Base-by-base conservation (phyloP, 2,329 filamentous ascomycete genomes). In the Fusarium irregulare region DNA sequence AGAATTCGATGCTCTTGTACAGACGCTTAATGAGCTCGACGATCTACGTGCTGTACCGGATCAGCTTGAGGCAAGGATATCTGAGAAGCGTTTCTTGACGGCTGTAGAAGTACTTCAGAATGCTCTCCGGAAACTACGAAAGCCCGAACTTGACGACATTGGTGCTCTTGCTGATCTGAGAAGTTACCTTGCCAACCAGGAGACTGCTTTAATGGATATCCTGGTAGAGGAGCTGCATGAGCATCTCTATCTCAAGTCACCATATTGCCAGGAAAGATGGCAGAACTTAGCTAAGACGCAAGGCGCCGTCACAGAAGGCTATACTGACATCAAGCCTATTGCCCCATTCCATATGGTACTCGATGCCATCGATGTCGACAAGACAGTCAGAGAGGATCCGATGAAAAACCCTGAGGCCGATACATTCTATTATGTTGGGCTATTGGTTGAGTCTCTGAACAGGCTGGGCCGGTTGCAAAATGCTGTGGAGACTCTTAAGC, bases 171-270 rank as follows among this genome's bases (percentile, higher is more conserved):
- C 88, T 60, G 96, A 99, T 73, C 82, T 99, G 71, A 89, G 93
- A 60, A 90, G 90, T 74, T 98, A 98, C 76, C 89, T 99, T 61
- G 90, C 90, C 63, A 98, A 97, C 76, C 97, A 99, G 78, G 96
- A 99, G 81, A 92, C 91, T 28, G 89, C 93, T 0, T 83, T 99
- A 68, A 95, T 95, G 76, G 96, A 99, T 76, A 98, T 98, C 56
- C 80, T 99, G 59, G 90, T 98, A n/a, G 96, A 99, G 78, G 96
- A 99, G 80, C 85, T 99, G 34, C 96, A 99, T 78, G 96, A 97
- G 78, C 96, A 99, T 80, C 86, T 99, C 6, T 99, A 99, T 77
- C 88, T 99, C 41, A 98, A 98, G 78, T 98, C 95, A 6, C 96
- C 95, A 0, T 99, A 99, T 78, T 98, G 95, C 77, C 94, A 97